A percentile compares a stretch with the other conserved stretches of the same genome.
phyloP scores from a whole-genome alignment of 768 basidiomycete species.

The Calvatia gigantea region DNA sequence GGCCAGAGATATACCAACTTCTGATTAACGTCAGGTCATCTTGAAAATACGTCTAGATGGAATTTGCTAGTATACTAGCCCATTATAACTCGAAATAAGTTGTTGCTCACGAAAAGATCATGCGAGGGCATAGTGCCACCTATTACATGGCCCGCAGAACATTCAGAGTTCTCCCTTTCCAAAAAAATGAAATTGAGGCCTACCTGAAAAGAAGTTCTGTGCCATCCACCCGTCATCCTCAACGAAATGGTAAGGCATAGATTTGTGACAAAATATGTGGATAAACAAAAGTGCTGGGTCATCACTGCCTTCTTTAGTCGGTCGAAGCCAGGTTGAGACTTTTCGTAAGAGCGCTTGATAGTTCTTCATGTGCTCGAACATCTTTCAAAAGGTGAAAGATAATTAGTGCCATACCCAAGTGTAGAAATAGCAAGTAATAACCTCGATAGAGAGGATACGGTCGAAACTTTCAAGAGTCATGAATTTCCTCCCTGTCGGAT shows the following conservation, averaged over 20 bases:
- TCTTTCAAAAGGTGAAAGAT: slow-evolving; percentile 27
- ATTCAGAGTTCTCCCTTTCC: too few relatives aligned
- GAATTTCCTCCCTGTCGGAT: neutral
- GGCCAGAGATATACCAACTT: slow-evolving; percentile 63
- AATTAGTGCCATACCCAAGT: neutral
- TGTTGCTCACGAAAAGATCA: slow-evolving; percentile 45
- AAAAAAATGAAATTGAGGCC: too few relatives aligned
- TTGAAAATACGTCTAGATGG: slow-evolving; percentile 67
- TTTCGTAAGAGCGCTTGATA: slow-evolving; percentile 60
- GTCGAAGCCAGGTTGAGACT: slow-evolving; percentile 61
- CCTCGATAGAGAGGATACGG: slow-evolving; percentile 68
- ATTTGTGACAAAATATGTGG: slow-evolving; percentile 67
- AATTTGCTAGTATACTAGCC: too few relatives aligned
- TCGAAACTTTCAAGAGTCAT: slow-evolving; percentile 54
- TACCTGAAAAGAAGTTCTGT: slow-evolving; percentile 65
- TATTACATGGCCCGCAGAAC: too few relatives aligned
- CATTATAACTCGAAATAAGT: too few relatives aligned
- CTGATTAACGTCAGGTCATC: slow-evolving; percentile 52
- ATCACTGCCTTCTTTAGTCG: slow-evolving; percentile 20
- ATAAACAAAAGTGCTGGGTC: slow-evolving; percentile 58
- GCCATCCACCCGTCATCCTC: slow-evolving; percentile 75
- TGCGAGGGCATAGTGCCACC: slow-evolving; percentile 75
- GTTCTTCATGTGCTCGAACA: slow-evolving; percentile 80
- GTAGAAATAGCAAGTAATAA: too few relatives aligned
- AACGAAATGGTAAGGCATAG: slow-evolving; percentile 66